Percentiles rank a stretch among this genome's conserved stretches.
Conservation (phyloP, 2,329 filamentous ascomycete species). For the Madurella mycetomatis region DNA sequence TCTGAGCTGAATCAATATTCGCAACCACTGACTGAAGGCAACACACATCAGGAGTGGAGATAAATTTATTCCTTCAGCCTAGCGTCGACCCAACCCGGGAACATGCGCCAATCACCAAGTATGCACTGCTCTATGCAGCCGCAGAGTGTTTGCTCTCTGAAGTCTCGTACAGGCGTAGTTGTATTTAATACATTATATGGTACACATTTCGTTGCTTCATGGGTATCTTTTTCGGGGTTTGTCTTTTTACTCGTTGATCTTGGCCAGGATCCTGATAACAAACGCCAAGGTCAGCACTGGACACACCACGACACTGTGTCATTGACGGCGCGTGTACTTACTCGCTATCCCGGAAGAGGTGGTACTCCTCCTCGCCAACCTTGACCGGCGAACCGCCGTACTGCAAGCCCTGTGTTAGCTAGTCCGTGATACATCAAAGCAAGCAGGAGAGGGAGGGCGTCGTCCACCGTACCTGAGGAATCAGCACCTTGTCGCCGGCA, state of each 20-base stretch:
- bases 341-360: constrained; percentile 96
- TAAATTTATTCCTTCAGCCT: constrained; percentile 5
- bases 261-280: constrained; percentile 75
- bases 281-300: constrained; percentile 18
- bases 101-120: constrained; percentile 1
- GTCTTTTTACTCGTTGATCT: constrained; percentile 87
- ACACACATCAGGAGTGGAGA: constrained; percentile 8
- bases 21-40: neutral
- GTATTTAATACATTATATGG: constrained; percentile 31
- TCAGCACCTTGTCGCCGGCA: constrained; percentile 87
- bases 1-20: neutral
- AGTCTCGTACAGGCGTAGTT: constrained; percentile 14
- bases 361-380: constrained; percentile 95
- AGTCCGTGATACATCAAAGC: neutral
- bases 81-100: neutral
- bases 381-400: constrained; percentile 94
- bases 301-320: neutral
- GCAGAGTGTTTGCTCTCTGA: neutral
- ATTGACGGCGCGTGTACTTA: constrained; percentile 49
- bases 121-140: constrained; percentile 20
- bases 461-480: constrained; percentile 70
- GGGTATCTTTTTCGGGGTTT: constrained; percentile 25
- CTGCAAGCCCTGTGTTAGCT: constrained; percentile 44
- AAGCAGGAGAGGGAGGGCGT: neutral
- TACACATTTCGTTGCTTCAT: constrained; percentile 21